Evolutionary conservation across 192 early-diverging fungal species (phyloP).

Genomic region (Coemansia sp.): DNA sequence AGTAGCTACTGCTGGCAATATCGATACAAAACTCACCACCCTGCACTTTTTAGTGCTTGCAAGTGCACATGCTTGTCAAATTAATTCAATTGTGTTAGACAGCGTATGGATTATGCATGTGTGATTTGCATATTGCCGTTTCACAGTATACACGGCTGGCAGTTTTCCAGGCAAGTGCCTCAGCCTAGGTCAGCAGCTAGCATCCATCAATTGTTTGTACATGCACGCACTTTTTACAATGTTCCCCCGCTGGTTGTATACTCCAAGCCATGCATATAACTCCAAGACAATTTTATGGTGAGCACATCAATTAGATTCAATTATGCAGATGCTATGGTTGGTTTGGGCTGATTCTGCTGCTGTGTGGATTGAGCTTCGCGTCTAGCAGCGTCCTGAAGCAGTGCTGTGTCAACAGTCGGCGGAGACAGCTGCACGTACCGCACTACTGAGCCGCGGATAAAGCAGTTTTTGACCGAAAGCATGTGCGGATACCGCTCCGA

Average conservation of each 20-base stretch:
- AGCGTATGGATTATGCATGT: too few relatives aligned
- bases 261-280: not conserved
- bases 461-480: constrained; percentile 98
- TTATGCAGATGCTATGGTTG: constrained; percentile 22
- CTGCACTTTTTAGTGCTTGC: too few relatives aligned
- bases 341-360: constrained; percentile 37
- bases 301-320: not conserved
- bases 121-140: too few relatives aligned
- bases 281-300: not conserved
- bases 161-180: too few relatives aligned
- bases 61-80: too few relatives aligned
- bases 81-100: too few relatives aligned
- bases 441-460: constrained; percentile 98
- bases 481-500: constrained; percentile 95
- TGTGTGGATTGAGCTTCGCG: constrained; percentile 72
- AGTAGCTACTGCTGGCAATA: too few relatives aligned
- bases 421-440: constrained; percentile 92
- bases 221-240: not conserved
- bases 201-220: not conserved
- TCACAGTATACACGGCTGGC: too few relatives aligned
- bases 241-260: not conserved
- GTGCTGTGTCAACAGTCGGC: constrained; percentile 85
- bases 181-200: not conserved
- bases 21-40: too few relatives aligned
- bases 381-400: constrained; percentile 96